Percentiles rank a stretch among this genome's conserved stretches.
These are phyloP conservation scores for Pluteus cervinus DNA, from an alignment of 768 basidiomycete species.

Conservation along the genomic window DNA sequence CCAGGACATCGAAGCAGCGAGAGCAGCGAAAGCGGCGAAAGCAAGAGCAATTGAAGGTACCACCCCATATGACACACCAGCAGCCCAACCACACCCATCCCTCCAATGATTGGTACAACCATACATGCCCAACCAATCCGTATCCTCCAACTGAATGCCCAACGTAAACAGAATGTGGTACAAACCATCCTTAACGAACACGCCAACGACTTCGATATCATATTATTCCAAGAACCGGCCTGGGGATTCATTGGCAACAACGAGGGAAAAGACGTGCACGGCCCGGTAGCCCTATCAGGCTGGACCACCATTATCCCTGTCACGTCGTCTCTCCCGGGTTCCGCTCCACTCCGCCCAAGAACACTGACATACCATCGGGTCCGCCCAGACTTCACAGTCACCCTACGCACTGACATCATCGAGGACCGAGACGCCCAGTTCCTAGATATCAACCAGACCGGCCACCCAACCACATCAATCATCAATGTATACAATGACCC, in stretches of 20 bases:
- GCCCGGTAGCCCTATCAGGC: slow-evolving; percentile 5
- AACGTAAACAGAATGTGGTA: slow-evolving; percentile 9
- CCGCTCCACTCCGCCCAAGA: slow-evolving; percentile 6
- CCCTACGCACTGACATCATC: slow-evolving; percentile 16
- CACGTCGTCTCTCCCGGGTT: background rate
- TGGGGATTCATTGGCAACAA: slow-evolving; percentile 14
- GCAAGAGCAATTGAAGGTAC: too few relatives aligned
- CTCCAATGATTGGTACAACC: too few relatives aligned
- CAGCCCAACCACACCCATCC: slow-evolving; percentile 1
- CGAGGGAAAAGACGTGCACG: slow-evolving; percentile 7
- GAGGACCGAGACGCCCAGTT: slow-evolving; percentile 17
- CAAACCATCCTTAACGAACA: slow-evolving; percentile 12
- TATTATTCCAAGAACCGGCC: slow-evolving; percentile 19
- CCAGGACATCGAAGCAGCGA: too few relatives aligned
- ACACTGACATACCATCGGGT: slow-evolving; percentile 14
- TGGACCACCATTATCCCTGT: slow-evolving; percentile 13
- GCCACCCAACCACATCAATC: slow-evolving; percentile 10
- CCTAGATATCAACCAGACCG: slow-evolving; percentile 13
- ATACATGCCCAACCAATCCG: slow-evolving; percentile 8
- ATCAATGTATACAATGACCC: slow-evolving; percentile 22
- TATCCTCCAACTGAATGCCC: slow-evolving; percentile 13
- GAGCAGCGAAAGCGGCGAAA: too few relatives aligned
- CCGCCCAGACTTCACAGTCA: slow-evolving; percentile 13
- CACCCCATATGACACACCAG: slow-evolving; percentile 3
- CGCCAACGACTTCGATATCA: slow-evolving; percentile 13